Conservation (phyloP, 148 eudicot genomes). For the Chenopodium album region DNA sequence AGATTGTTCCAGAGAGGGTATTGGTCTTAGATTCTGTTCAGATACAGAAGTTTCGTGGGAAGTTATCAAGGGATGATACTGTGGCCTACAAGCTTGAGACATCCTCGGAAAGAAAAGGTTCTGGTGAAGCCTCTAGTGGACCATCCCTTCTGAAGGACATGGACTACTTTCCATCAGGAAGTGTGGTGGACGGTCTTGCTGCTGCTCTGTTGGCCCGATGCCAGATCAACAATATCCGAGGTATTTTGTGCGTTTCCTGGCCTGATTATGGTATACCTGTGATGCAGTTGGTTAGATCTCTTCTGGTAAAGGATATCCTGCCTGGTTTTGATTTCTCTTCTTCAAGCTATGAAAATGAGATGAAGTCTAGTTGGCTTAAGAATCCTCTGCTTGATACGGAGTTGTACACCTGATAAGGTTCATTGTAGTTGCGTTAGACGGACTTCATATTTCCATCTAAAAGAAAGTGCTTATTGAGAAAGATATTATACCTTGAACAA, state of each 20-base stretch:
- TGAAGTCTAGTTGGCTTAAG: constrained; percentile 46
- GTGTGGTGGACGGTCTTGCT: constrained; percentile 73
- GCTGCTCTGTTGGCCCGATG: constrained; percentile 78
- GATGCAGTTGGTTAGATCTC: constrained; percentile 47
- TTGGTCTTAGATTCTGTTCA: constrained; percentile 78
- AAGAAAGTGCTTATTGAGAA: background rate
- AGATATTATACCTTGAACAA: background rate
- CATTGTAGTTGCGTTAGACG: background rate
- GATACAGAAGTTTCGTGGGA: constrained; percentile 73
- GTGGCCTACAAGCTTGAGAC: constrained; percentile 79
- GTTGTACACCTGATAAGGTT: constrained; percentile 60
- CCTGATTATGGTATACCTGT: constrained; percentile 70
- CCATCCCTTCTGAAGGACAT: constrained; percentile 43
- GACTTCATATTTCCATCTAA: background rate
- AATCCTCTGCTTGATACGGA: constrained; percentile 60
- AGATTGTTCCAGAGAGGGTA: constrained; percentile 66
- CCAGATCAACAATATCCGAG: constrained; percentile 63
- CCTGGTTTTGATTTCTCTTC: constrained; percentile 41
- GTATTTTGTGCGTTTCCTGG: constrained; percentile 69
- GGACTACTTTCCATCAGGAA: constrained; percentile 85
- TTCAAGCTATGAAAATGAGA: constrained; percentile 33
- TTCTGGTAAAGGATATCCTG: constrained; percentile 51
- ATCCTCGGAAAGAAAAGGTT: constrained; percentile 40
- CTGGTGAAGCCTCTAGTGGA: constrained; percentile 20
- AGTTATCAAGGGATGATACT: constrained; percentile 71